These are phyloP conservation scores for Hirschioporus abietinus DNA, from an alignment of 768 basidiomycete species.

Conservation along the genomic window DNA sequence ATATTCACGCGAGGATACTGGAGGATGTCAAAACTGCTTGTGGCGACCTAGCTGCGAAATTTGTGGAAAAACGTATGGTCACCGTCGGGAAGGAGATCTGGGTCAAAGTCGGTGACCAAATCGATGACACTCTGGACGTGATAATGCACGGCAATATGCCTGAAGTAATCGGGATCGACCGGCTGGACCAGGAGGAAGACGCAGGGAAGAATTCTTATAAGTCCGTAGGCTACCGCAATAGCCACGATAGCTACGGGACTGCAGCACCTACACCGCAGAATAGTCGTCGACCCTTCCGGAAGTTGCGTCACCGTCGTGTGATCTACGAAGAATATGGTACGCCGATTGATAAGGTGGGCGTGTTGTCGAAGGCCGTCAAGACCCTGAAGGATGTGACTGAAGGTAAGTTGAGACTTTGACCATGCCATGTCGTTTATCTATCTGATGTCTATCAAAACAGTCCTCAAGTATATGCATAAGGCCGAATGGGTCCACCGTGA, in stretches of 20 bases:
- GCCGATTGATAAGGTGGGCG: not conserved
- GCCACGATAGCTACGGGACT: no score
- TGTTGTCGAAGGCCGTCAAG: not conserved
- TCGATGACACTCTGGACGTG: not conserved
- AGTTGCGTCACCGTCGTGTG: not conserved
- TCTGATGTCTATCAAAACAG: not conserved
- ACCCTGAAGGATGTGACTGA: not conserved
- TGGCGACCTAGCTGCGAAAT: not conserved
- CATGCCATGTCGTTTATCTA: not conserved
- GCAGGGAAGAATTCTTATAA: not conserved
- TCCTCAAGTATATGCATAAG: not conserved
- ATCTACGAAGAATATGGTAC: not conserved
- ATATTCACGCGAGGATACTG: not conserved
- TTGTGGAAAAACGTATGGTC: not conserved
- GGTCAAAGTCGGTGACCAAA: not conserved
- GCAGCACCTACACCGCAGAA: no score
- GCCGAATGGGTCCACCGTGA: not conserved
- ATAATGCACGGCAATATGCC: not conserved
- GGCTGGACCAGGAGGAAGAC: not conserved
- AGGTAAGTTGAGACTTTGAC: not conserved
- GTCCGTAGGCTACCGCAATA: not conserved
- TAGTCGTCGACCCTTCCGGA: not conserved
- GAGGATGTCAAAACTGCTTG: not conserved
- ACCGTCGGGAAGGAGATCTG: not conserved
- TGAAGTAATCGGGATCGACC: not conserved